Percentiles rank a stretch among this genome's conserved stretches.
These are phyloP conservation scores for Poa annua DNA, from an alignment of 176 grass and related monocot genomes.

Conservation along the genomic window DNA sequence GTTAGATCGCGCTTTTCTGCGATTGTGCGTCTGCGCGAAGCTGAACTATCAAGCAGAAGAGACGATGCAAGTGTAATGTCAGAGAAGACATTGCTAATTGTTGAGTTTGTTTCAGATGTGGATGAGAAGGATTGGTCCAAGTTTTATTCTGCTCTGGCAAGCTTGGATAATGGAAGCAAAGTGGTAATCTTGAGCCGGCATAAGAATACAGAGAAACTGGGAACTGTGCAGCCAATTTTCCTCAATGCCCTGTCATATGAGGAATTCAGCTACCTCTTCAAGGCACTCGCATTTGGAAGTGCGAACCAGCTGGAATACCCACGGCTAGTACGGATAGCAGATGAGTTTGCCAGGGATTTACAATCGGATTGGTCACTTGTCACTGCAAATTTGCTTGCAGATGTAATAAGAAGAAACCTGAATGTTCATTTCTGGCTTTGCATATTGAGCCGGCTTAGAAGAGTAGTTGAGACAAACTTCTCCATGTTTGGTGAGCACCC, in stretches of 20 bases:
- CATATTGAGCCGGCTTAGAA: neutral
- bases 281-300: conserved; percentile 2
- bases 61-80: neutral
- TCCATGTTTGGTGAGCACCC: neutral
- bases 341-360: neutral
- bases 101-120: neutral
- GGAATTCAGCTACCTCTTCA: conserved; percentile 17
- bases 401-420: neutral
- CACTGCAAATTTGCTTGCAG: neutral
- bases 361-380: neutral
- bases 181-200: neutral
- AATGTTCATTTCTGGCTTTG: neutral
- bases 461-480: neutral
- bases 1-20: neutral
- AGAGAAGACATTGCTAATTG: neutral
- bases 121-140: neutral
- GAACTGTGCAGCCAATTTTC: neutral
- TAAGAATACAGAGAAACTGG: neutral
- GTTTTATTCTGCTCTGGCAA: neutral
- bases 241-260: neutral
- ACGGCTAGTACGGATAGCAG: neutral
- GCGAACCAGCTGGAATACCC: neutral
- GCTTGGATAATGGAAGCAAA: neutral
- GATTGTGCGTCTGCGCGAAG: neutral
- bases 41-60: neutral